Percentiles rank a stretch among this genome's conserved stretches.
These are phyloP conservation scores for Ustulina deusta DNA, from an alignment of 2,329 filamentous ascomycete genomes.

Conservation along the genomic window DNA sequence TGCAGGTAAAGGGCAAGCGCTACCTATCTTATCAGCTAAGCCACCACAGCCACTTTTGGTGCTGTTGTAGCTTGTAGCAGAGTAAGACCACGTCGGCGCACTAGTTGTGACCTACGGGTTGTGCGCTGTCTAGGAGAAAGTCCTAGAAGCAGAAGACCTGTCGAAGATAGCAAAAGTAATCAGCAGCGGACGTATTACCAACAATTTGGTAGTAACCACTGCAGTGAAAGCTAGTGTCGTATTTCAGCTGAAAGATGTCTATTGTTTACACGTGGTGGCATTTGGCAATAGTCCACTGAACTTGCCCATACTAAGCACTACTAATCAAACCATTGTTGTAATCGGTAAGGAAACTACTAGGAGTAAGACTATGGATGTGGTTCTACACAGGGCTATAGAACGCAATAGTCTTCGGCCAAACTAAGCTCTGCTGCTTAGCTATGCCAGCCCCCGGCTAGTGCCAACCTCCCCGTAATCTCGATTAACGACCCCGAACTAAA, in stretches of 20 bases:
- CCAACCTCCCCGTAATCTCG: slow-evolving; percentile 56
- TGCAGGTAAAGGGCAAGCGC: no score
- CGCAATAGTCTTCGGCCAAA: slow-evolving; percentile 54
- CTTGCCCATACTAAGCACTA: slow-evolving; percentile 65
- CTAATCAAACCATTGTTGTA: slow-evolving; percentile 67
- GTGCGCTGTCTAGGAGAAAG: slow-evolving; percentile 65
- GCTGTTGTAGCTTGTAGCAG: slow-evolving; percentile 54
- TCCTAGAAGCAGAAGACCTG: slow-evolving; percentile 60
- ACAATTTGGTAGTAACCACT: slow-evolving; percentile 64
- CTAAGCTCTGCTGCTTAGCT: slow-evolving; percentile 61
- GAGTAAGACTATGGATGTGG: slow-evolving; percentile 66
- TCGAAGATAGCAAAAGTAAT: slow-evolving; percentile 61
- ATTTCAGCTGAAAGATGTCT: slow-evolving; percentile 50
- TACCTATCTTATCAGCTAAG: no score
- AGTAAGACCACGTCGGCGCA: slow-evolving; percentile 55
- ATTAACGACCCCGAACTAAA: slow-evolving; percentile 47
- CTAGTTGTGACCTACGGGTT: slow-evolving; percentile 69
- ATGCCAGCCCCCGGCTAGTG: slow-evolving; percentile 55
- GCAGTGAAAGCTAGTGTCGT: slow-evolving; percentile 64
- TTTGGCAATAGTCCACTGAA: slow-evolving; percentile 73
- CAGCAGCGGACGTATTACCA: slow-evolving; percentile 61
- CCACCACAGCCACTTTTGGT: no score
- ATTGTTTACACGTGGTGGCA: slow-evolving; percentile 60
- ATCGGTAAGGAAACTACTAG: slow-evolving; percentile 60
- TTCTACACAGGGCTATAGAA: slow-evolving; percentile 58